Percentiles rank a stretch among this genome's conserved stretches.
Evolutionary conservation across 75 land plant species (phyloP).

Genomic region (Sequoia sempervirens): DNA sequence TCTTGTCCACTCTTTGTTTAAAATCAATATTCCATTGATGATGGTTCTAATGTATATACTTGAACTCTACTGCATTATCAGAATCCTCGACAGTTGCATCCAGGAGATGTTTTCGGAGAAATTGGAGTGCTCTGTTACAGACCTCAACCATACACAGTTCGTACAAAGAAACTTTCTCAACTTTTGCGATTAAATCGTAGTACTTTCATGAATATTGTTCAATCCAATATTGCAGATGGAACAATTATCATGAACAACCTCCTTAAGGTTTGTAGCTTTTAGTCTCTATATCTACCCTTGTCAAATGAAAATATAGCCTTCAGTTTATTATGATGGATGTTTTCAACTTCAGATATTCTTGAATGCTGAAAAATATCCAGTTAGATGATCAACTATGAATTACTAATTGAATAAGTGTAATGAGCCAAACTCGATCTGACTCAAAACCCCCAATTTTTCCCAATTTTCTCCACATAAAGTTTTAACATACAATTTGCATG

Average conservation of each 20-base stretch:
- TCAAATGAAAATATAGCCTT: too few species aligned
- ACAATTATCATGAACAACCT: conserved; percentile 64
- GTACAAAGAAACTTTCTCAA: conserved; percentile 55
- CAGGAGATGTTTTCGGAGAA: conserved; percentile 64
- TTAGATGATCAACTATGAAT: neutral
- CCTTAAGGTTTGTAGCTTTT: conserved; percentile 49
- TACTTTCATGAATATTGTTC: conserved; percentile 45
- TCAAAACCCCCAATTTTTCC: too few species aligned
- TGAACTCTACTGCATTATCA: conserved; percentile 8
- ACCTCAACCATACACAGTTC: conserved; percentile 63
- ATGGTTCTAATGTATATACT: neutral
- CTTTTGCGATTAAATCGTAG: conserved; percentile 54
- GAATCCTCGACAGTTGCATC: conserved; percentile 29
- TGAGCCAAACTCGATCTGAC: too few species aligned
- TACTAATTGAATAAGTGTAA: neutral
- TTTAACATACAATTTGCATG: too few species aligned
- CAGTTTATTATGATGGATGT: neutral
- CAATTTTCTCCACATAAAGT: too few species aligned
- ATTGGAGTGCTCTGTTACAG: conserved; percentile 68
- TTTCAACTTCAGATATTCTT: neutral
- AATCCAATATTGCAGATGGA: conserved; percentile 52
- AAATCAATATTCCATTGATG: neutral
- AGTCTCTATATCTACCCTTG: too few species aligned
- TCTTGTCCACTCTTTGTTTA: neutral
- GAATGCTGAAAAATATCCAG: too few species aligned